Evolutionary conservation across 2,329 filamentous ascomycete species (phyloP).

Genomic region (Xylaria sp.): DNA sequence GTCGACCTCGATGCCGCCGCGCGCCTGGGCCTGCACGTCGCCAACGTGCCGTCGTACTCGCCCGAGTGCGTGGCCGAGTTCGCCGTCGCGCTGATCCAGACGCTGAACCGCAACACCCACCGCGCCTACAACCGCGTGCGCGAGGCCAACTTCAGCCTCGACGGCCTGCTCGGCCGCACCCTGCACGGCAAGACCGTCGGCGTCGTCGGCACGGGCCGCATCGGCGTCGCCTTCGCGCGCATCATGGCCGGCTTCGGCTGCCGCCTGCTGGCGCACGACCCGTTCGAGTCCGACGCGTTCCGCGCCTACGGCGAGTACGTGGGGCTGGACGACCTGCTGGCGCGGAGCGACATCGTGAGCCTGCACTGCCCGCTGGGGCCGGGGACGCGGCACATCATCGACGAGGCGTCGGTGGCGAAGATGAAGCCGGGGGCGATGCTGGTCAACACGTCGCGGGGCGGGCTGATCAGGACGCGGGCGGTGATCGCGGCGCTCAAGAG

Average conservation of each 20-base stretch:
- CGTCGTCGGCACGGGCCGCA: constrained; percentile 66
- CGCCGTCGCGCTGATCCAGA: constrained; percentile 67
- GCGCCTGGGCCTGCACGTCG: constrained; percentile 60
- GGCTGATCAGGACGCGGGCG: constrained; percentile 61
- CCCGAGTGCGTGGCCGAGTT: constrained; percentile 73
- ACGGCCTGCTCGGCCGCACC: constrained; percentile 64
- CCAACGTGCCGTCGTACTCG: constrained; percentile 69
- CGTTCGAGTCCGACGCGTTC: constrained; percentile 54
- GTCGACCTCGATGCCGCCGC: constrained; percentile 62
- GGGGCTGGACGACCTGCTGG: constrained; percentile 57
- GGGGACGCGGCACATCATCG: constrained; percentile 63
- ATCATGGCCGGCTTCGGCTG: constrained; percentile 70
- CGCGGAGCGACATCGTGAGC: constrained; percentile 62
- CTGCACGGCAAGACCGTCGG: constrained; percentile 68
- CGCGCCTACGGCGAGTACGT: constrained; percentile 53
- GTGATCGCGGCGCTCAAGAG: constrained; percentile 64
- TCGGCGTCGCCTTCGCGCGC: constrained; percentile 63
- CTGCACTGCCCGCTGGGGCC: constrained; percentile 68
- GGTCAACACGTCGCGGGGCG: constrained; percentile 70
- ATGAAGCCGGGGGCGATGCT: constrained; percentile 65
- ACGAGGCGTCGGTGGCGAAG: constrained; percentile 51
- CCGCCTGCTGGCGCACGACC: constrained; percentile 62
- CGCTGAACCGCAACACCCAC: constrained; percentile 68
- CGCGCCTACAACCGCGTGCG: constrained; percentile 69
- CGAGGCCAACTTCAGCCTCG: constrained; percentile 68